Conservation (phyloP, 108 stramenopile genomes). For the Cyclotella choctawhatcheeana region DNA sequence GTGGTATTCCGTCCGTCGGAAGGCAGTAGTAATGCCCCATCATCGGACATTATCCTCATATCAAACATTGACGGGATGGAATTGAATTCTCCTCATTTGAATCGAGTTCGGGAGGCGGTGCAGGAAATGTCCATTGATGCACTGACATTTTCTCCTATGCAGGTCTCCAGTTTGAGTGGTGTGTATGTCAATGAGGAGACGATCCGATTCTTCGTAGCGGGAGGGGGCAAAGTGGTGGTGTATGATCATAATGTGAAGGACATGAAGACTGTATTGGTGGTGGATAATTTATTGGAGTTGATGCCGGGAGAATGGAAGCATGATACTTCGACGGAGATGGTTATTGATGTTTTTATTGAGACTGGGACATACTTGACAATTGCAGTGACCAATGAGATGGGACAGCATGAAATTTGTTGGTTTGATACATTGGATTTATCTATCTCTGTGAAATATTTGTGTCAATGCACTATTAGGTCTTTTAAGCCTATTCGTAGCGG, state of each 20-base stretch:
- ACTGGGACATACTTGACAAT: conserved; percentile 31
- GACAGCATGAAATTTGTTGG: conserved; percentile 18
- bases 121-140: conserved; percentile 62
- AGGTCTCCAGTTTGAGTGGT: conserved; percentile 6
- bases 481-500: conserved; percentile 15
- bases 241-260: conserved; percentile 51
- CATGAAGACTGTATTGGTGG: conserved; percentile 33
- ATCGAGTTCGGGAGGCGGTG: conserved; percentile 52
- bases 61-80: conserved; percentile 67
- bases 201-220: conserved; percentile 52
- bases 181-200: conserved; percentile 25
- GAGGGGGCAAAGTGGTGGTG: conserved; percentile 35
- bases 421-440: conserved; percentile 32
- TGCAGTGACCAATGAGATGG: neutral
- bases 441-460: conserved; percentile 7
- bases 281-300: conserved; percentile 20
- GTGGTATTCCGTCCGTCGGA: conserved; percentile 40
- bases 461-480: neutral
- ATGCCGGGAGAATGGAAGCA: conserved; percentile 7
- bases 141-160: neutral
- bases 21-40: conserved; percentile 8
- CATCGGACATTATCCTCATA: conserved; percentile 55
- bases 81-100: conserved; percentile 57
- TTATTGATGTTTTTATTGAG: conserved; percentile 10
- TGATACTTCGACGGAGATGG: conserved; percentile 15